A percentile compares a stretch with the other conserved stretches of the same genome.
phyloP scores from a whole-genome alignment of 805 yeast species.

The Candida chilensis region DNA sequence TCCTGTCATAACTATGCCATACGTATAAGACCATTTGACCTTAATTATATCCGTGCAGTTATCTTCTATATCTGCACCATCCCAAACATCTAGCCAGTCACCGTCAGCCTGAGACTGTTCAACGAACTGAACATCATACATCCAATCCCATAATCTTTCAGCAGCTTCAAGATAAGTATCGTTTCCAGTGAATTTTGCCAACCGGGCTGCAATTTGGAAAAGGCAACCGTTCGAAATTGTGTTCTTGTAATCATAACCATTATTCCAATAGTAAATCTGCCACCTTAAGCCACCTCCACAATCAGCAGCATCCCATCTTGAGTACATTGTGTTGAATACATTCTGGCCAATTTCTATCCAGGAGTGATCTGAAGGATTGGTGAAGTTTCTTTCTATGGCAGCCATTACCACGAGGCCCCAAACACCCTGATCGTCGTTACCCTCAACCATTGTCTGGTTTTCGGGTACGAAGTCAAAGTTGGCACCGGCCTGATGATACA shows the following conservation, averaged over 20 bases:
- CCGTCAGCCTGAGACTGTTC: slow-evolving; percentile 26
- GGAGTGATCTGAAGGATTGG: slow-evolving; percentile 17
- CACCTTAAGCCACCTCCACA: slow-evolving; percentile 93
- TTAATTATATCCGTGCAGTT: slow-evolving; percentile 56
- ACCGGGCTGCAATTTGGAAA: slow-evolving; percentile 79
- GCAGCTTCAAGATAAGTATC: slow-evolving; percentile 68
- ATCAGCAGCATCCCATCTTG: slow-evolving; percentile 67
- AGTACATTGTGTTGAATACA: slow-evolving; percentile 22
- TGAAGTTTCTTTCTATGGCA: slow-evolving; percentile 35
- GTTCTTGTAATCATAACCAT: slow-evolving; percentile 91
- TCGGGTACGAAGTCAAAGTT: slow-evolving; percentile 30
- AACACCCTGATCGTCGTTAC: slow-evolving; percentile 45
- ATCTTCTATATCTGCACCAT: slow-evolving; percentile 52
- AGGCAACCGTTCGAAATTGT: slow-evolving; percentile 86
- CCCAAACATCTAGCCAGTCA: slow-evolving; percentile 48
- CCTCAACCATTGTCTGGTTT: slow-evolving; percentile 38
- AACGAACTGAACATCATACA: slow-evolving; percentile 43
- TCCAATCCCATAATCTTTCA: slow-evolving; percentile 75
- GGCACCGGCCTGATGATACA: slow-evolving; percentile 33
- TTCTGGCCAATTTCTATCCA: slow-evolving; percentile 21
- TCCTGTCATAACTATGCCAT: slow-evolving; percentile 72
- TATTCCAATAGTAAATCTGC: slow-evolving; percentile 94
- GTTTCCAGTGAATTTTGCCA: slow-evolving; percentile 77
- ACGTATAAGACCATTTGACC: slow-evolving; percentile 81
- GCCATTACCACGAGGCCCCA: slow-evolving; percentile 39